phyloP scores from a whole-genome alignment of 129 eudicot species.

The Chrysanthemum lavandulifolium region DNA sequence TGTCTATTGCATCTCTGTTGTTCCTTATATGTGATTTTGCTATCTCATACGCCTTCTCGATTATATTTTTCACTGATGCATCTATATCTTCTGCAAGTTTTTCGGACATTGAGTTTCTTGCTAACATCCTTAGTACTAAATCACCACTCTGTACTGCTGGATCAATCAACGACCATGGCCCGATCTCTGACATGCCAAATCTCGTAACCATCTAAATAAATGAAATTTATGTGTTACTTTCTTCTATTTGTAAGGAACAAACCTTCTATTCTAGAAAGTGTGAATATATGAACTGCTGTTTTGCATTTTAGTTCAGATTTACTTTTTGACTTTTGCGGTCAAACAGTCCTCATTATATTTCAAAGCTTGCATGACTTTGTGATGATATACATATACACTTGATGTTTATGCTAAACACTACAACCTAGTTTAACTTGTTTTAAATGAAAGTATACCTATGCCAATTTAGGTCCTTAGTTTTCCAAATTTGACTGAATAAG shows the following conservation, averaged over 20 bases:
- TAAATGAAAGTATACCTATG: neutral
- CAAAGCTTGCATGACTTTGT: neutral
- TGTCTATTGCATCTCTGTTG: constrained; percentile 72
- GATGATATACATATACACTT: neutral
- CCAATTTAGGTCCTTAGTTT: neutral
- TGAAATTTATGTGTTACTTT: neutral
- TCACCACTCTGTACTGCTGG: constrained; percentile 60
- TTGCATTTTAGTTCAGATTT: neutral
- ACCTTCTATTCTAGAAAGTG: neutral
- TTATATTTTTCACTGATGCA: constrained; percentile 45
- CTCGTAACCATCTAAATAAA: constrained; percentile 64
- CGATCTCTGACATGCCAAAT: constrained; percentile 89
- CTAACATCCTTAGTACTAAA: constrained; percentile 70
- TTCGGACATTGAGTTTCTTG: constrained; percentile 81
- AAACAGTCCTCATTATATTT: neutral
- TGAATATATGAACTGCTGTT: neutral
- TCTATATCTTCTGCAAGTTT: constrained; percentile 87
- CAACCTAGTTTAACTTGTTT: neutral
- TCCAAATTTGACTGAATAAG: neutral
- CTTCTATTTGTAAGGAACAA: neutral
- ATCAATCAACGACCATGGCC: constrained; percentile 82
- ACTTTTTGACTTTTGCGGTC: neutral
- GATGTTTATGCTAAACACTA: too few relatives aligned
- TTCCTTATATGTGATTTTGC: constrained; percentile 62
- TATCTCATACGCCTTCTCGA: constrained; percentile 63